Evolutionary conservation across 768 basidiomycete species (phyloP), one percentile per base, ranked within the genome.

Genomic region (Boletus tomentosulus): DNA sequence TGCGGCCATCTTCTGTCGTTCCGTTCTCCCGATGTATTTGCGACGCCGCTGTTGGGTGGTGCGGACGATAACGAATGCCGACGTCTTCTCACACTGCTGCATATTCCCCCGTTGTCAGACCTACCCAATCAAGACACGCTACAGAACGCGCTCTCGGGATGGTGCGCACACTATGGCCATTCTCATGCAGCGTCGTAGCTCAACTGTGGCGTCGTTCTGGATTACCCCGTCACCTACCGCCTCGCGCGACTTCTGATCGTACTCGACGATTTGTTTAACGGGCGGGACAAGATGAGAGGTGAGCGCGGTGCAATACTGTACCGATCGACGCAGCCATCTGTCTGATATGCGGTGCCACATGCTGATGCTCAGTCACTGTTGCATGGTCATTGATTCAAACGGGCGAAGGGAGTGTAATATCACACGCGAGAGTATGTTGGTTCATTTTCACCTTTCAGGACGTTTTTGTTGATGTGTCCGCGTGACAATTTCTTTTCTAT

Each of bases 311-410:
- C 69, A 76, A 81, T 35, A 89, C 84, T 0, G 82, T 89, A 19
- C 93, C 95, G 0, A 73, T 76, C 10, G 92, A 91, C 60, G 91
- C 92, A 19, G 97, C 94, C 0, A 84, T 99, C 2, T 99, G 97
- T 68, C 69, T 98, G 56, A 77, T 94, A 48, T 99, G 97, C 60
- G 97, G 97, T 0, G 75, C 83, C 46, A 84, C 87, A 13, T 83
- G 89, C 10, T 98, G 97, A 80, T 95, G 75, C 88, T 92, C 66
- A 92, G 91, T 60, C 86, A 94, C 57, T 99, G 97, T 64, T 99
- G 97, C 67, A 75, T 78, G 59, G 92, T 93, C 57, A 62, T 70
- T 48, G 78, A 75, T 16, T 75, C 78, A 15, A 74, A 59, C 24
- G 73, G 75, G 38, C 75, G 86, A 25, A 96, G 96, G 28, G 96